Base-by-base conservation (phyloP, 1,139 yeast genomes). In the Yarrowia galli region DNA sequence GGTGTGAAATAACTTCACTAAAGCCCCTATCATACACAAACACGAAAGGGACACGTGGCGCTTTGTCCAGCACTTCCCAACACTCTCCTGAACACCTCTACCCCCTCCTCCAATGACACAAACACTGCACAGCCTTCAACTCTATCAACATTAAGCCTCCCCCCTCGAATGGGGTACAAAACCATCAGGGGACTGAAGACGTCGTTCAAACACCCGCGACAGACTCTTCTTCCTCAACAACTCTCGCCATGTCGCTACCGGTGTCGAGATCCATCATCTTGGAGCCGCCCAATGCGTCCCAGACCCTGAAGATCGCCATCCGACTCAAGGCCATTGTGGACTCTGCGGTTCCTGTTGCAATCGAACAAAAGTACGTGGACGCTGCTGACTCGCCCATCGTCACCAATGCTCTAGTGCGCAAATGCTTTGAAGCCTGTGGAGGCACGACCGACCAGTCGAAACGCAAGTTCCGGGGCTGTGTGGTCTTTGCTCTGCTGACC, bases 391-490 rank as follows among this genome's bases (percentile, higher is more conserved):
- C 95, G 0, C 83, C 88, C 1, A 82, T 91, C 67, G 77, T 91
- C 68, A 89, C 86, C 69, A 81, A 82, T 12, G 81, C 82, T 28
- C 91, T 90, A 1, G 76, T 90, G 28, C 76, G 82, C 9, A 81
- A 91, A 71, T 89, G 88, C 0, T 82, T 85, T 69, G 83, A 83
- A 56, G 96, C 97, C 2, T 96, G 97, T 22, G 97, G 96, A 13
- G 97, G 97, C 22, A 82, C 83, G 68, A 90, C 91, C 3, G 78
- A 61, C 7, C 46, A 45, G 45, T 46, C 89, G 4, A 81, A 88
- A 0, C 81, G 83, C 72, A 85, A 87, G 73, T 91, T 90, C 75
- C 85, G 89, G 67, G 89, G 93, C 0, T 82, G 86, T 32, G 76
- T 91, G 67, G 82, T 90, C 1, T 92, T 89, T 77, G 87, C 90